phyloP scores from a whole-genome alignment of 2,329 filamentous ascomycete species.

The Basipetospora sp. region DNA sequence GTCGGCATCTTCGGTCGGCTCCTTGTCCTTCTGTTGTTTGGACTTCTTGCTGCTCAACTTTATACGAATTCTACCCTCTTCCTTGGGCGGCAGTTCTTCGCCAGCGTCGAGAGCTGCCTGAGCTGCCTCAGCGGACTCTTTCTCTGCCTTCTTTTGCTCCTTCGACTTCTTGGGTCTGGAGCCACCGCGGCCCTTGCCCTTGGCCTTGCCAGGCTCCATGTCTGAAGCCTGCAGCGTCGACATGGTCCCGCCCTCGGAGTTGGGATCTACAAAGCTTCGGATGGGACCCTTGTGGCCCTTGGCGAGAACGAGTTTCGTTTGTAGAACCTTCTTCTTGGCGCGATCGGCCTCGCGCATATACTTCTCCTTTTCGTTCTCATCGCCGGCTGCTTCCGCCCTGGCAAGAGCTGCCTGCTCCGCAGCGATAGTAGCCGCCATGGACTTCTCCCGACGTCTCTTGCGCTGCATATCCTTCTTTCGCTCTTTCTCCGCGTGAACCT shows the following conservation, averaged over 20 bases:
- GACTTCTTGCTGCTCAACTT: slow-evolving; percentile 41
- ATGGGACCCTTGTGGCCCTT: slow-evolving; percentile 71
- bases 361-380: slow-evolving; percentile 68
- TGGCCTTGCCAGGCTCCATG: slow-evolving; percentile 30
- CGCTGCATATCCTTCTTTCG: slow-evolving; percentile 99
- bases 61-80: slow-evolving; percentile 47
- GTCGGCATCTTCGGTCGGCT: slow-evolving; percentile 21
- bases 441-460: slow-evolving; percentile 88
- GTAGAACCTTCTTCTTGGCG: slow-evolving; percentile 81
- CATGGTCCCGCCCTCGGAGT: slow-evolving; percentile 73
- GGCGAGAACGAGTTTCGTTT: slow-evolving; percentile 74
- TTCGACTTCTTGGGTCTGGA: slow-evolving; percentile 81
- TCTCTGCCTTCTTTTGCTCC: slow-evolving; percentile 68
- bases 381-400: slow-evolving; percentile 61
- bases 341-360: slow-evolving; percentile 76
- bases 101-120: slow-evolving; percentile 72
- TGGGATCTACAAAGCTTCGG: slow-evolving; percentile 51
- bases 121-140: slow-evolving; percentile 70
- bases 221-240: slow-evolving; percentile 66
- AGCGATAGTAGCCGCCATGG: slow-evolving; percentile 83
- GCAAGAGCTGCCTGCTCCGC: slow-evolving; percentile 72
- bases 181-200: slow-evolving; percentile 41
- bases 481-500: slow-evolving; percentile 89
- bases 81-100: slow-evolving; percentile 51
- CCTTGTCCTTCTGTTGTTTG: slow-evolving; percentile 25